A percentile compares a stretch with the other conserved stretches of the same genome.
Conservation (phyloP, 1,284 basidiomycete genomes). For the Inonotus hispidus region DNA sequence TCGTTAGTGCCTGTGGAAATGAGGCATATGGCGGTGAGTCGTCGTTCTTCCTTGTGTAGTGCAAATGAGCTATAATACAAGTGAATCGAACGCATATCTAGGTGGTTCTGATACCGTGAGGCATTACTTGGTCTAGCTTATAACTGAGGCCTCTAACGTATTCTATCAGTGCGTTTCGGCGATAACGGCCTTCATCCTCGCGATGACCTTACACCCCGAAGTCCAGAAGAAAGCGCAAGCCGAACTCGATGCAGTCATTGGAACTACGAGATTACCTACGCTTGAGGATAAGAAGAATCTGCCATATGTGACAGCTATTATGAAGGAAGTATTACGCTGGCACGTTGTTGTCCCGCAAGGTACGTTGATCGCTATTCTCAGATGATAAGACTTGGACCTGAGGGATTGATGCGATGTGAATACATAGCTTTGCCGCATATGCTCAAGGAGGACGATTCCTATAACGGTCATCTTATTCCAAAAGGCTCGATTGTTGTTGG, state of each 20-base stretch:
- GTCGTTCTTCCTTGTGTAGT: neutral
- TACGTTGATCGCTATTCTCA: neutral
- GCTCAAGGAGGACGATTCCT: constrained; percentile 7
- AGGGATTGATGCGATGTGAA: neutral
- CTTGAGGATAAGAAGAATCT: constrained; percentile 54
- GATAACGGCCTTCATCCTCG: constrained; percentile 47
- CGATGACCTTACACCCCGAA: constrained; percentile 47
- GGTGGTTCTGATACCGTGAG: constrained; percentile 15
- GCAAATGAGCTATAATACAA: neutral
- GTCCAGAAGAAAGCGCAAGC: constrained; percentile 49
- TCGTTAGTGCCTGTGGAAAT: neutral
- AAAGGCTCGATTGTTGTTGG: constrained; percentile 13
- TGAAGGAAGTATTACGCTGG: constrained; percentile 63
- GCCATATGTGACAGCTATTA: constrained; percentile 56
- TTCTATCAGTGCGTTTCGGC: constrained; percentile 41
- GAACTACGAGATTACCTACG: constrained; percentile 52
- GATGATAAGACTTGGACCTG: too few relatives aligned
- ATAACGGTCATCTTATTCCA: constrained; percentile 6
- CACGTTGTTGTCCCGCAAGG: constrained; percentile 30
- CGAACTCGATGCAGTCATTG: constrained; percentile 60
- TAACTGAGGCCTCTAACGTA: neutral
- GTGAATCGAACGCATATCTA: neutral
- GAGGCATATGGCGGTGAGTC: neutral
- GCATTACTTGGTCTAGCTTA: neutral
- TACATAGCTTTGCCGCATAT: constrained; percentile 7